Conservation (phyloP, 495 filamentous ascomycete species). For the Xylaria castorea region DNA sequence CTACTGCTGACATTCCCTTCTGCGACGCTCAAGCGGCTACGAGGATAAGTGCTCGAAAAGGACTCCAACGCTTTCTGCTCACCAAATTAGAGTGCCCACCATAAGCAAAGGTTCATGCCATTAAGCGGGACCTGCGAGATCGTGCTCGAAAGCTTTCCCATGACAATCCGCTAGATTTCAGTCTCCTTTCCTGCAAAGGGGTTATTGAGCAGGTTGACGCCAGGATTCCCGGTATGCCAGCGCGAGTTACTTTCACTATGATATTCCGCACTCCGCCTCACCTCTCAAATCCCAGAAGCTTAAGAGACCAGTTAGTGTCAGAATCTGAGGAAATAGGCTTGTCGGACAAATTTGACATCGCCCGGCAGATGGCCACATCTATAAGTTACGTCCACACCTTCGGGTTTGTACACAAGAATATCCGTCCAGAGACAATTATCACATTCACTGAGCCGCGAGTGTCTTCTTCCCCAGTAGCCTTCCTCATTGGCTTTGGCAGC, state of each 20-base stretch:
- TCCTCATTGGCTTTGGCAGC: constrained; percentile 55
- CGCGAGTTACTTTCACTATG: constrained; percentile 5
- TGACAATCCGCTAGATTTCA: constrained; percentile 50
- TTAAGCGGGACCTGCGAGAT: constrained; percentile 46
- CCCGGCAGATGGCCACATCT: constrained; percentile 47
- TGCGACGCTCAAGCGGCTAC: neutral
- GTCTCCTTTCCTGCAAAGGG: constrained; percentile 58
- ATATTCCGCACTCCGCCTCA: constrained; percentile 2
- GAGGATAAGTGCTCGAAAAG: constrained; percentile 8
- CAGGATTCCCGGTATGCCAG: neutral
- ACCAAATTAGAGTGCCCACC: constrained; percentile 37
- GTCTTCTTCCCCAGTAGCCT: constrained; percentile 23
- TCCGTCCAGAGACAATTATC: constrained; percentile 59
- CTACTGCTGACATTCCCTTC: constrained; percentile 34
- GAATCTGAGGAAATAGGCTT: neutral
- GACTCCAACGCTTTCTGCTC: constrained; percentile 22
- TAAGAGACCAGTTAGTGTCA: neutral
- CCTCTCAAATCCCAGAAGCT: neutral
- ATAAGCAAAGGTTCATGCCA: constrained; percentile 13
- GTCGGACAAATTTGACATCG: constrained; percentile 36
- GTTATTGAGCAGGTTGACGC: constrained; percentile 32
- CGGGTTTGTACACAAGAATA: constrained; percentile 61
- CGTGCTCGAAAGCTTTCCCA: constrained; percentile 49
- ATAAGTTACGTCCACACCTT: constrained; percentile 55
- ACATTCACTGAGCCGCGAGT: constrained; percentile 39